Conservation (phyloP, 2,329 filamentous ascomycete genomes). For the Botrytis pseudocinerea region DNA sequence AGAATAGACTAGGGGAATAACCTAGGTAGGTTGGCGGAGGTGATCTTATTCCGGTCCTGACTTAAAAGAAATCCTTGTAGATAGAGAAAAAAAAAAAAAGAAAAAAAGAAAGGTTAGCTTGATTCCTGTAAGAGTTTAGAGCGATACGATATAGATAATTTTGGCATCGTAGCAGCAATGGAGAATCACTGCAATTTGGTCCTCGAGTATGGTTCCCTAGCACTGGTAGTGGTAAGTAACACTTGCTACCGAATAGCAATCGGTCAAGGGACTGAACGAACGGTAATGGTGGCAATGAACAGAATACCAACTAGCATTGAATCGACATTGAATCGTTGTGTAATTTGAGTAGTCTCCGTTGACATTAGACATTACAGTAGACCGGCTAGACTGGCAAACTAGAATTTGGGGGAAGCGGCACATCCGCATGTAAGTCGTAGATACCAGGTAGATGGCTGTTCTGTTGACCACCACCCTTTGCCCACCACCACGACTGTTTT, state of each 20-base stretch:
- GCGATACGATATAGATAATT: neutral
- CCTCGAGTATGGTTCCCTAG: neutral
- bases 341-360: neutral
- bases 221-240: neutral
- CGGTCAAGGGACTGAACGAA: neutral
- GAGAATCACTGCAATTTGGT: neutral
- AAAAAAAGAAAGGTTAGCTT: neutral
- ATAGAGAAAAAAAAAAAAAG: neutral
- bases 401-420: neutral
- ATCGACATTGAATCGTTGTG: too few species aligned
- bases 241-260: neutral
- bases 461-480: neutral
- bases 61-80: slow-evolving; percentile 4
- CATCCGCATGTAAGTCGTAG: neutral
- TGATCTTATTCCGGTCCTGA: slow-evolving; percentile 20
- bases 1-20: slow-evolving; percentile 14
- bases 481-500: neutral
- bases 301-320: neutral
- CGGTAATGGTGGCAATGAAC: neutral
- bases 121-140: neutral
- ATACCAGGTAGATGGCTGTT: neutral
- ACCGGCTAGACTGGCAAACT: neutral
- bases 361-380: neutral
- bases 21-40: slow-evolving; percentile 4
- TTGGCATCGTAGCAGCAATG: neutral